These are phyloP conservation scores for Wilhelminamyces savonicus DNA, from an alignment of 805 yeast genomes.

Conservation along the genomic window DNA sequence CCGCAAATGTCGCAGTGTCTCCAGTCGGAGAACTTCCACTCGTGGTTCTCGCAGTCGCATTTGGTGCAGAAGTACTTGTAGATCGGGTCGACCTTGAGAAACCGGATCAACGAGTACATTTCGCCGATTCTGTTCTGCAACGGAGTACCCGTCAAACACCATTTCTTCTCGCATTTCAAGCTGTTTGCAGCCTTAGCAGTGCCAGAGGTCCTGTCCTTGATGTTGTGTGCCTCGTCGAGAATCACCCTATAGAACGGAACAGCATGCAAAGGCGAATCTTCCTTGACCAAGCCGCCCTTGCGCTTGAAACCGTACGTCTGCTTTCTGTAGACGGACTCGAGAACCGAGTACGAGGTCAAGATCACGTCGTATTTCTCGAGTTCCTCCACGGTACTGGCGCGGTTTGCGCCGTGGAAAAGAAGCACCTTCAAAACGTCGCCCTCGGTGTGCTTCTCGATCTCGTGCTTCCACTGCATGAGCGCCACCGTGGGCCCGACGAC, in stretches of 20 bases:
- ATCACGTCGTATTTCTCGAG: constrained; percentile 68
- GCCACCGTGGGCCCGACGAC: constrained; percentile 99
- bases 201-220: constrained; percentile 89
- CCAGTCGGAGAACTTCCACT: constrained; percentile 82
- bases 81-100: constrained; percentile 78
- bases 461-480: constrained; percentile 94
- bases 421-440: constrained; percentile 60
- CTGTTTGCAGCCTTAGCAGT: constrained; percentile 89
- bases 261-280: constrained; percentile 67
- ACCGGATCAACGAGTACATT: constrained; percentile 85
- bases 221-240: constrained; percentile 95
- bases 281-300: constrained; percentile 64
- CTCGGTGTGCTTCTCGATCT: constrained; percentile 75
- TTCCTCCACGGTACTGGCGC: constrained; percentile 53
- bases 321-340: constrained; percentile 81
- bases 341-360: constrained; percentile 85
- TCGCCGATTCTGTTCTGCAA: constrained; percentile 95
- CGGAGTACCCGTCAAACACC: constrained; percentile 97
- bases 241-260: constrained; percentile 78
- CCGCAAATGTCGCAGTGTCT: constrained; percentile 83
- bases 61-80: constrained; percentile 88
- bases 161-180: constrained; percentile 64
- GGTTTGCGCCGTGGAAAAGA: constrained; percentile 80
- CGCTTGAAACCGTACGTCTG: constrained; percentile 79
- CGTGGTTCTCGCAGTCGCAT: constrained; percentile 76